phyloP scores from a whole-genome alignment of 179 eudicot species.

The Beta lomatogona region DNA sequence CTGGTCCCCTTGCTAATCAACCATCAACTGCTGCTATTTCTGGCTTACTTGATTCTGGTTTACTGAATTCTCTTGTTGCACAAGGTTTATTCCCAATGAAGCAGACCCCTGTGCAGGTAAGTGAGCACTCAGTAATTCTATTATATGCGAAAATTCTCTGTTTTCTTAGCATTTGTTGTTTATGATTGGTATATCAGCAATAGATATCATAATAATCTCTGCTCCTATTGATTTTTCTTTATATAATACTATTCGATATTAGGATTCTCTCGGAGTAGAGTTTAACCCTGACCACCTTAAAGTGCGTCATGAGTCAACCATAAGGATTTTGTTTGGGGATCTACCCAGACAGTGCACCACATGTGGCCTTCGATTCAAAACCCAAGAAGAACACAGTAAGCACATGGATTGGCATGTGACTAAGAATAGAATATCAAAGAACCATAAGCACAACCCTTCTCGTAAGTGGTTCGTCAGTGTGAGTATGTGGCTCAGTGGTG shows the following conservation, averaged over 20 bases:
- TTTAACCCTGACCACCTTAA: conserved; percentile 76
- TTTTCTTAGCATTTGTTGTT: not conserved
- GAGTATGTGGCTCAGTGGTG: conserved; percentile 84
- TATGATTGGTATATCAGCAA: not conserved
- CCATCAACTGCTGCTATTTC: conserved; percentile 52
- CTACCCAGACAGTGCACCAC: conserved; percentile 90
- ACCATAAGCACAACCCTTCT: conserved; percentile 82
- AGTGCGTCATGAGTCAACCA: conserved; percentile 67
- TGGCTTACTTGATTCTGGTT: conserved; percentile 62
- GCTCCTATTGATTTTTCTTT: not conserved
- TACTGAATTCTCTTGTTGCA: conserved; percentile 70
- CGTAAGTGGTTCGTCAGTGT: conserved; percentile 89
- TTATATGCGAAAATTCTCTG: not conserved
- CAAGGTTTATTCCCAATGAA: conserved; percentile 76
- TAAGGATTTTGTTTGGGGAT: conserved; percentile 68
- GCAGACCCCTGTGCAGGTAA: conserved; percentile 57
- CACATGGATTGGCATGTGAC: conserved; percentile 99
- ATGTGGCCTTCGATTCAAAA: conserved; percentile 82
- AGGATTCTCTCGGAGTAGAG: conserved; percentile 81
- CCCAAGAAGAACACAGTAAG: conserved; percentile 86
- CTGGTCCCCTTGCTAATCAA: conserved; percentile 45
- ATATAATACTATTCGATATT: not conserved
- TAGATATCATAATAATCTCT: no score
- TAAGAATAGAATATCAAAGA: conserved; percentile 72
- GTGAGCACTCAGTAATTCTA: conserved; percentile 6